Conservation (phyloP, 176 grass and related monocot genomes). For the Hyparrhenia diplandra region DNA sequence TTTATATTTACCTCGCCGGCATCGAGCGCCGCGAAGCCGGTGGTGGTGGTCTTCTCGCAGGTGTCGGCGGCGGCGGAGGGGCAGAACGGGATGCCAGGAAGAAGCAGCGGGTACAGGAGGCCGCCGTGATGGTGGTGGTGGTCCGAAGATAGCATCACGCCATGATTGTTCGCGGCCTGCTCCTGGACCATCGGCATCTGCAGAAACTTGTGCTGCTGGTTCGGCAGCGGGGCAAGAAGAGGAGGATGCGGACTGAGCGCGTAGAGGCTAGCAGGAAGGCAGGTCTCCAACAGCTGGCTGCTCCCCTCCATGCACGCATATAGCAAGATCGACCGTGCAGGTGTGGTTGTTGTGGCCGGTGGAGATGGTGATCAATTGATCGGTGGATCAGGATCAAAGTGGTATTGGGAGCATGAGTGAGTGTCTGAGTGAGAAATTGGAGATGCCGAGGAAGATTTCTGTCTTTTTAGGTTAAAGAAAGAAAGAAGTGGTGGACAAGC, state of each 20-base stretch:
- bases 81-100: slow-evolving; percentile 44
- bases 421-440: background rate
- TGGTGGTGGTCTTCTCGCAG: slow-evolving; percentile 12
- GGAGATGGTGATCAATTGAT: background rate
- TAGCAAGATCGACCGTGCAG: slow-evolving; percentile 21
- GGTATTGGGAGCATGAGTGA: slow-evolving; percentile 15
- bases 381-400: background rate
- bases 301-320: slow-evolving; percentile 51
- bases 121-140: background rate
- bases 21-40: background rate
- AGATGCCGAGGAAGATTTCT: slow-evolving; percentile 29
- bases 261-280: slow-evolving; percentile 41
- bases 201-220: slow-evolving; percentile 24
- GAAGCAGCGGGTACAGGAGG: slow-evolving; percentile 37
- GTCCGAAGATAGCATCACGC: slow-evolving; percentile 29
- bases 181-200: slow-evolving; percentile 48
- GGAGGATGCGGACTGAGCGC: slow-evolving; percentile 19
- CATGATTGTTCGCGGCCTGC: slow-evolving; percentile 29
- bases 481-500: slow-evolving; percentile 25
- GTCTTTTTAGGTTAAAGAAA: slow-evolving; percentile 38
- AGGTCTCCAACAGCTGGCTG: slow-evolving; percentile 39
- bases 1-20: slow-evolving; percentile 18
- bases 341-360: background rate
- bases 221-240: slow-evolving; percentile 27
- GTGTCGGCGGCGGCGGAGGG: background rate